These are phyloP conservation scores for Aspergillus mulundensis DNA, from an alignment of 495 filamentous ascomycete species.

Conservation along the genomic window DNA sequence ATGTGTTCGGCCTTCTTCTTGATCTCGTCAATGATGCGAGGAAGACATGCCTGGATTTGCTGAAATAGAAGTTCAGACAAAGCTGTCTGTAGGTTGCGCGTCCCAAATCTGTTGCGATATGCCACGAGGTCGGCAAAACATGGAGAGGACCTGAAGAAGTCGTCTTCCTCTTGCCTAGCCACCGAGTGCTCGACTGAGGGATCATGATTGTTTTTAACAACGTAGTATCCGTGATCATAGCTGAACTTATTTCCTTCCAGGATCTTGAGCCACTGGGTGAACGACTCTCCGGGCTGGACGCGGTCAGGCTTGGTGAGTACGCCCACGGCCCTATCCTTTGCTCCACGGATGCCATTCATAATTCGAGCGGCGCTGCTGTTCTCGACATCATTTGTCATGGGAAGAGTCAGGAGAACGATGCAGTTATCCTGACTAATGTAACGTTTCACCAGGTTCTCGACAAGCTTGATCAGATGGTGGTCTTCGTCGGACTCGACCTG, in stretches of 20 bases:
- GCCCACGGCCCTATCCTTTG: constrained; percentile 61
- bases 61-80: constrained; percentile 51
- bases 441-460: constrained; percentile 62
- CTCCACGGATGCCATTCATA: constrained; percentile 52
- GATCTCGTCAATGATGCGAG: constrained; percentile 56
- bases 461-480: constrained; percentile 58
- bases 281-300: constrained; percentile 42
- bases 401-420: constrained; percentile 68
- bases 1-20: constrained; percentile 44
- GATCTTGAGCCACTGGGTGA: constrained; percentile 55
- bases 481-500: constrained; percentile 58
- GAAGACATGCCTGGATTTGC: constrained; percentile 58
- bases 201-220: constrained; percentile 58
- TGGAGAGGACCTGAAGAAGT: constrained; percentile 50
- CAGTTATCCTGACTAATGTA: constrained; percentile 63
- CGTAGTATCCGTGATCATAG: constrained; percentile 62
- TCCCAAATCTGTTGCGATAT: constrained; percentile 55
- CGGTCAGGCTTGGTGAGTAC: constrained; percentile 80
- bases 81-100: constrained; percentile 48
- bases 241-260: constrained; percentile 50
- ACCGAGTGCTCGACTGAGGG: constrained; percentile 44
- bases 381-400: constrained; percentile 70
- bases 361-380: constrained; percentile 66
- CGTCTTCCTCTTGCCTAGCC: constrained; percentile 53
- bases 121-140: constrained; percentile 45